Evolutionary conservation across 2,329 filamentous ascomycete species (phyloP).

Genomic region (Acarospora socialis): DNA sequence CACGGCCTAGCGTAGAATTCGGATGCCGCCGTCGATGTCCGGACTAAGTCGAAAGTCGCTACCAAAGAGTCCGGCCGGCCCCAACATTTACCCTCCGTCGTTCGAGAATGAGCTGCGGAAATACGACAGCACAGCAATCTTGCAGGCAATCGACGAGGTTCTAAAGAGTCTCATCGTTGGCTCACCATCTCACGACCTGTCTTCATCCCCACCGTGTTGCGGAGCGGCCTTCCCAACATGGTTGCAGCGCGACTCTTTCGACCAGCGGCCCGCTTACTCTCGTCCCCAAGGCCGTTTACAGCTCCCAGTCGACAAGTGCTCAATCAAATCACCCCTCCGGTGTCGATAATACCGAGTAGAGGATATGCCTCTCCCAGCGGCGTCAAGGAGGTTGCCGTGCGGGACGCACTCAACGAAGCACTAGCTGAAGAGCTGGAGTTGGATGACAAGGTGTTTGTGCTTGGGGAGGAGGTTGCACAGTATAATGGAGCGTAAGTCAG

Average conservation of each 20-base stretch:
- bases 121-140: too few species aligned
- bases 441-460: slow-evolving; percentile 87
- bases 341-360: slow-evolving; percentile 17
- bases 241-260: slow-evolving; percentile 10
- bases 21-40: too few species aligned
- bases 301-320: slow-evolving; percentile 5
- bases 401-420: slow-evolving; percentile 95
- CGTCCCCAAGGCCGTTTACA: not conserved
- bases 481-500: slow-evolving; percentile 87
- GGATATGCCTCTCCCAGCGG: slow-evolving; percentile 46
- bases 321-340: slow-evolving; percentile 5
- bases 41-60: too few species aligned
- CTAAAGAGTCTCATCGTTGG: too few species aligned
- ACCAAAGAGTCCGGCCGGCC: too few species aligned
- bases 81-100: too few species aligned
- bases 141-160: too few species aligned
- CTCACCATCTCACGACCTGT: too few species aligned
- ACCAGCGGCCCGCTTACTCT: slow-evolving; percentile 11
- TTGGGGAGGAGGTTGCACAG: slow-evolving; percentile 97
- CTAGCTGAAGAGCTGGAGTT: slow-evolving; percentile 91
- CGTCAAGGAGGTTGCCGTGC: slow-evolving; percentile 85
- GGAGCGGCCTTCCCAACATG: too few species aligned
- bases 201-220: too few species aligned
- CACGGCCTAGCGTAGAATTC: too few species aligned
- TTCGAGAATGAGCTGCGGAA: too few species aligned